Base-by-base conservation (phyloP, 2,329 filamentous ascomycete genomes). In the Pestalotiopsis sp. region DNA sequence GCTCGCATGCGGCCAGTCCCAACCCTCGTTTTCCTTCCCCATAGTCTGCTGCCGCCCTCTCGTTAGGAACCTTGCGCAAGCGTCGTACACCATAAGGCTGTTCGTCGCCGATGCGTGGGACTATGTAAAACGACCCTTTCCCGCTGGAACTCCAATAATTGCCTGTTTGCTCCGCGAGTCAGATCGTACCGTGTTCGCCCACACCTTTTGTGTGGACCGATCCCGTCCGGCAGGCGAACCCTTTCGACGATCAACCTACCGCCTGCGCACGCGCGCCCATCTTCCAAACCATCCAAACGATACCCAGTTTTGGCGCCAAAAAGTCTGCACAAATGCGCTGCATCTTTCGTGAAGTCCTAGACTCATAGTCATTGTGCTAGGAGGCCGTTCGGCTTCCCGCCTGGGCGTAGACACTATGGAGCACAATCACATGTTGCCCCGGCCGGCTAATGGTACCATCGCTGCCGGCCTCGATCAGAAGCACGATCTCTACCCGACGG, bases 371-470 rank as follows among this genome's bases (percentile, higher is more conserved):
- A 66, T 68, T 66, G 71, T 67, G 69, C 68, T 49, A 64, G 69
- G 68, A 73, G 62, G 70, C 70, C 69, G 68, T 71, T 68, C 63
- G 64, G 69, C 66, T 68, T 67, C 68, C 62, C 49, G 25, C 38
- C 63, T 68, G 41, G 61, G 59, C 63, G 64, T 36, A 66, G 59
- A 67, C 70, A 68, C 67, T 38, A 77, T 75, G 74, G 82, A 83
- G 79, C 78, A 79, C 71, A 81, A 81, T 84, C 84, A 84, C 82
- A 84, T 85, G 83, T 79, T 82, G 73, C 74, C 77, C 67, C 74
- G 74, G 69, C 77, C 70, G 70, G 74, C 74, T 72, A 74, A 71
- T 67, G 73, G 73, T 69, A 72, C 77, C 68, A 49, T 60, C 57
- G 59, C 66, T 56, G 57, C 70, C 71, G 66, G 70, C 11, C 65